These are phyloP conservation scores for Psilocybe sp. DNA, from an alignment of 768 basidiomycete genomes.

Conservation along the genomic window DNA sequence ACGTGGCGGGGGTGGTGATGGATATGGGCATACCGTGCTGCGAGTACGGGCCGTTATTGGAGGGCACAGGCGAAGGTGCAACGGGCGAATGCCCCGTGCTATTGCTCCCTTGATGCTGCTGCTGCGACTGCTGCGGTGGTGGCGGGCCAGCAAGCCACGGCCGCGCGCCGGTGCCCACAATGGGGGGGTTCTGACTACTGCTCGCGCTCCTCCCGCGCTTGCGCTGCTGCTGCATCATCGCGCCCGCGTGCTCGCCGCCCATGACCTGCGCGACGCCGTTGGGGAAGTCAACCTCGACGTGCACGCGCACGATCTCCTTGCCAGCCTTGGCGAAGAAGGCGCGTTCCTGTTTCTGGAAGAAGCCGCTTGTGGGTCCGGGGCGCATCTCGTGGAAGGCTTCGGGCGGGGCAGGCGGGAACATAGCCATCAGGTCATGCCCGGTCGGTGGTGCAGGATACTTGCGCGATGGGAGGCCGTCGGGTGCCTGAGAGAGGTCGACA, in stretches of 20 bases:
- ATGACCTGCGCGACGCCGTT: slow-evolving; percentile 29
- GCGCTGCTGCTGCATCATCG: slow-evolving; percentile 12
- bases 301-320: slow-evolving; percentile 72
- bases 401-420: slow-evolving; percentile 74
- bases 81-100: no score
- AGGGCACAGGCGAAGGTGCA: no score
- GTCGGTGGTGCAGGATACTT: slow-evolving; percentile 76
- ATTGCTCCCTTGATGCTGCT: no score
- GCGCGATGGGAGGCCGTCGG: slow-evolving; percentile 41
- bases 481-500: slow-evolving; percentile 57
- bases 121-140: slow-evolving; percentile 4
- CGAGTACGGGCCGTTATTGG: no score
- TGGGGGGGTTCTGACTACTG: not conserved
- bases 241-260: slow-evolving; percentile 15
- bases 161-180: slow-evolving; percentile 13
- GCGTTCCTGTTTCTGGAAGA: slow-evolving; percentile 74
- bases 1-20: no score
- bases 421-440: slow-evolving; percentile 81
- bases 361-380: slow-evolving; percentile 66
- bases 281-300: slow-evolving; percentile 64
- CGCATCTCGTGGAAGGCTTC: slow-evolving; percentile 52
- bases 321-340: slow-evolving; percentile 80
- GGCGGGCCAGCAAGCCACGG: slow-evolving; percentile 23
- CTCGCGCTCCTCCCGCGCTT: not conserved
- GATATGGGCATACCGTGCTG: no score